Percentiles rank a stretch among this genome's conserved stretches.
Evolutionary conservation across 768 basidiomycete species (phyloP).

Genomic region (Serendipita indica): DNA sequence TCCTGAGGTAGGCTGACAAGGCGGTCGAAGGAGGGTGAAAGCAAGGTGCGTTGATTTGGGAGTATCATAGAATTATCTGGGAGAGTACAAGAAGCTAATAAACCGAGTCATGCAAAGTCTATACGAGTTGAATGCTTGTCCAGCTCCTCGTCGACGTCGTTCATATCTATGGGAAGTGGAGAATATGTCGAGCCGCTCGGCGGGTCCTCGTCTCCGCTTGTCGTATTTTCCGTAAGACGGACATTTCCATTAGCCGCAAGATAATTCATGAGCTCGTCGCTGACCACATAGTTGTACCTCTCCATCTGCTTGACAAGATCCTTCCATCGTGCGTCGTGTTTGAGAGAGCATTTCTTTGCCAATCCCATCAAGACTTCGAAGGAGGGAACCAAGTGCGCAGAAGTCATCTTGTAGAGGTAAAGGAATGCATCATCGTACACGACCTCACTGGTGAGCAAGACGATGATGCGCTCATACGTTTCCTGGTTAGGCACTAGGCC

Average conservation of each 20-base stretch:
- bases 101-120: no score
- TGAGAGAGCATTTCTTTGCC: slow-evolving; percentile 39
- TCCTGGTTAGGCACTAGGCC: slow-evolving; percentile 38
- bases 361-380: slow-evolving; percentile 42
- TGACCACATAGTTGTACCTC: slow-evolving; percentile 37
- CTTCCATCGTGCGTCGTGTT: slow-evolving; percentile 45
- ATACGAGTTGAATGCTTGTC: no score
- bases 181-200: no score
- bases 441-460: slow-evolving; percentile 38
- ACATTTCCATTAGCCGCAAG: background rate
- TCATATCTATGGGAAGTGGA: no score
- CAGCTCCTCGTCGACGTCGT: no score
- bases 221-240: background rate
- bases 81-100: no score
- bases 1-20: background rate
- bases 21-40: background rate
- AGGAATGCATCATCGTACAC: slow-evolving; percentile 78
- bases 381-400: slow-evolving; percentile 39
- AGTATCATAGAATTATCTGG: no score
- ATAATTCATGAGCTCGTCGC: slow-evolving; percentile 17
- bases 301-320: slow-evolving; percentile 59
- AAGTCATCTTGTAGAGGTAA: slow-evolving; percentile 81
- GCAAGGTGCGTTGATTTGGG: no score
- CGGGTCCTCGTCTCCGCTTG: background rate
- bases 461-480: slow-evolving; percentile 55